Evolutionary conservation across 2,329 filamentous ascomycete genomes (phyloP).

Genomic region (Xylariaceae sp.): DNA sequence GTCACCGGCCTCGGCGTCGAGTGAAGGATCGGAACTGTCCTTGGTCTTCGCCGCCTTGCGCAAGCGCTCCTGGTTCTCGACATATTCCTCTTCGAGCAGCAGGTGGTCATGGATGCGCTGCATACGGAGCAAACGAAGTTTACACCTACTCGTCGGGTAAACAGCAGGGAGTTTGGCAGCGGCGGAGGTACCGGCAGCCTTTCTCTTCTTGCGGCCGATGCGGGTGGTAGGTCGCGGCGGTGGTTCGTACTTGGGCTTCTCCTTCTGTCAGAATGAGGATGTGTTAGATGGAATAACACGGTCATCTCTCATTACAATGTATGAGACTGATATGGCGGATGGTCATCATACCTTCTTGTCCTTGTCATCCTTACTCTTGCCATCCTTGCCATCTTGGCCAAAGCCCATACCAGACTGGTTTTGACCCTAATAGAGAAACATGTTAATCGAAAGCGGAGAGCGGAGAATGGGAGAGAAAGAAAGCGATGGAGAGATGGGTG

Average conservation of each 20-base stretch:
- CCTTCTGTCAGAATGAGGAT: conserved; percentile 60
- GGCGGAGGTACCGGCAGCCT: conserved; percentile 84
- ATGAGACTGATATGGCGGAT: not conserved
- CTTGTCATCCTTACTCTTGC: conserved; percentile 75
- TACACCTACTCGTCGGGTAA: conserved; percentile 94
- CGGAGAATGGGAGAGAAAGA: not conserved
- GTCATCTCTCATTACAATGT: not conserved
- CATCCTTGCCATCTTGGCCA: conserved; percentile 70
- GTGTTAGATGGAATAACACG: not conserved
- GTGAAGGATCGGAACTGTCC: conserved; percentile 58
- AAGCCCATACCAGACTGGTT: conserved; percentile 82
- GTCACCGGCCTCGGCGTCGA: conserved; percentile 68
- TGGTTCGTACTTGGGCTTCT: conserved; percentile 99
- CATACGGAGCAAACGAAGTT: conserved; percentile 94
- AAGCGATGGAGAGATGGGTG: not conserved
- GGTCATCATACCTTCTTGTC: conserved; percentile 82
- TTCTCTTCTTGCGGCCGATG: conserved; percentile 98
- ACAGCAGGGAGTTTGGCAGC: conserved; percentile 91
- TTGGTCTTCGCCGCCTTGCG: conserved; percentile 87
- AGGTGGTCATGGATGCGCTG: conserved; percentile 97
- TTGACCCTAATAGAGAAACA: conserved; percentile 56
- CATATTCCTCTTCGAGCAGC: conserved; percentile 94
- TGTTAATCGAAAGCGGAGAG: not conserved
- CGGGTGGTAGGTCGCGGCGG: conserved; percentile 94
- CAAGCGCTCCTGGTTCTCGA: conserved; percentile 95